Base-by-base conservation (phyloP, 345 rosid species). In the Populus alba region DNA sequence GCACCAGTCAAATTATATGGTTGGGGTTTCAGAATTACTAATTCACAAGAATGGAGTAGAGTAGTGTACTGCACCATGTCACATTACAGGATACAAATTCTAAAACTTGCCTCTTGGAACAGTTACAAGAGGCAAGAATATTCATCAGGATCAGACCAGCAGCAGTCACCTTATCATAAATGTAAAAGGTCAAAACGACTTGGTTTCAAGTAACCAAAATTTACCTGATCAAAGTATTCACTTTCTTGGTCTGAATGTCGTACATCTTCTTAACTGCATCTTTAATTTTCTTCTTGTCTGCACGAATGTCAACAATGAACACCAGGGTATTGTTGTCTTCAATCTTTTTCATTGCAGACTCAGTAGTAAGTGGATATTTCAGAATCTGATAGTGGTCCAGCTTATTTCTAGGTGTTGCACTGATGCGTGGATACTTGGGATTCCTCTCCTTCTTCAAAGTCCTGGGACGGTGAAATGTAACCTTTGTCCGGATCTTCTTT, bases 241-340 rank as follows among this genome's bases (percentile, higher is more conserved):
- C 99, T 82, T 94, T 95, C 95, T 91, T 95, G 55, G 97, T 83
- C 86, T 94, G 95, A 72, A 95, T 92, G 66, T 94, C 98, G 11
- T 94, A 94, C 99, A 95, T 94, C 85, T 94, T 95, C 90, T 91
- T 92, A 18, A 95, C 97, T 8, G 97, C 97, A 77, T 84, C 95
- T 79, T 95, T 94, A 15, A 94, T 95, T 86, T 90, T 94, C 88
- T 94, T 92, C 84, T 94, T 92, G 82, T 92, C 95, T 1, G 99
- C 96, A 77, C 95, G 92, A 41, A 95, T 88, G 91, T 94, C 98
- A 41, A 95, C 99, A 70, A 95, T 95, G 85, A 95, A 95, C 22
- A 93, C 97, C 77, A 93, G 87, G n/a, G 98, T 93, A 81, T 95
- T 95, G 87, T 95, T 93, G 77, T 93, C 99, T 66, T 95, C 99